Conservation (phyloP, 106 monocot species). For the Allium sativum region DNA sequence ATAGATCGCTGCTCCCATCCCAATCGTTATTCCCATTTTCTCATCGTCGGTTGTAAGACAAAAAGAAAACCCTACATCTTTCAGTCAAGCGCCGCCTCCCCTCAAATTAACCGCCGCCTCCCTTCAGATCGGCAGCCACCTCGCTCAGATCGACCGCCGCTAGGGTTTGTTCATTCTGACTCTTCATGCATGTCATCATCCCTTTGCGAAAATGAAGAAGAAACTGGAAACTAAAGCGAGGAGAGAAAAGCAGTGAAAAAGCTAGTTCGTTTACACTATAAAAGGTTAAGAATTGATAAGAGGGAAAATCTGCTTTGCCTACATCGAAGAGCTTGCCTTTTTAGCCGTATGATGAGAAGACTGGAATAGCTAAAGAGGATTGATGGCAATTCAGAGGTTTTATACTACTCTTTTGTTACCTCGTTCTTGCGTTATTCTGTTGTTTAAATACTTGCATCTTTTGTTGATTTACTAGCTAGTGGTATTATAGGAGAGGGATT, state of each 20-base stretch:
- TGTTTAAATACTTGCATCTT: too few species aligned
- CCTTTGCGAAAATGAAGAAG: slow-evolving; percentile 1
- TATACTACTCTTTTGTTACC: not conserved
- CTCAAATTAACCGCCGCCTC: too few species aligned
- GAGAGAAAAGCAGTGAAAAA: slow-evolving; percentile 53
- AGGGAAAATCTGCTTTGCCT: slow-evolving; percentile 48
- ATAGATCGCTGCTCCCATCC: too few species aligned
- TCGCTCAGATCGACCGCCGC: too few species aligned
- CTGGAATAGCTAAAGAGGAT: not conserved
- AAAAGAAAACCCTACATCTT: too few species aligned
- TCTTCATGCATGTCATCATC: not conserved
- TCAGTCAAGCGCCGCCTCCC: too few species aligned
- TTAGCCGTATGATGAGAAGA: not conserved
- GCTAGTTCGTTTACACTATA: slow-evolving; percentile 66
- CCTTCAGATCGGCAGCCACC: too few species aligned
- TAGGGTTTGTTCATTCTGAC: not conserved
- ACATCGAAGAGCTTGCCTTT: slow-evolving; percentile 82
- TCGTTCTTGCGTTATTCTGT: slow-evolving; percentile 11
- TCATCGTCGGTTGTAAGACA: too few species aligned
- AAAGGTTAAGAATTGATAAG: slow-evolving; percentile 51
- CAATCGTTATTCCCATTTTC: too few species aligned
- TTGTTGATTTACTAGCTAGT: too few species aligned
- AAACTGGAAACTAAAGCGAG: slow-evolving; percentile 28
- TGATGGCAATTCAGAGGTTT: not conserved
- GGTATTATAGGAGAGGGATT: too few species aligned